A percentile compares a stretch with the other conserved stretches of the same genome.
Conservation (phyloP, 805 yeast genomes). For the Cyberlindnera subsufficiens region DNA sequence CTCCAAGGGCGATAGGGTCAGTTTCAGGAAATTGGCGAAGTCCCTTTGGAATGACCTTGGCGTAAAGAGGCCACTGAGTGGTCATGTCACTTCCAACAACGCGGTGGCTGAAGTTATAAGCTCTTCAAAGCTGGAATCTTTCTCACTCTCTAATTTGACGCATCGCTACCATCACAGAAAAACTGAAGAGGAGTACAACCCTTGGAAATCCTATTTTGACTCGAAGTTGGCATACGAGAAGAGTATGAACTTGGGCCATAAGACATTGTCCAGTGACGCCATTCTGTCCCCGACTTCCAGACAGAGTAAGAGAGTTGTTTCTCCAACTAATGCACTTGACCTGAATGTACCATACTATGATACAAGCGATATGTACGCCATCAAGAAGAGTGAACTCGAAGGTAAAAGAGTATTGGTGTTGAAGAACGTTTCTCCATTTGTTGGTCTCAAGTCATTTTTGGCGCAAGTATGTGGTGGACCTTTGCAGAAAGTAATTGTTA, state of each 20-base stretch:
- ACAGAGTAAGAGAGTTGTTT: too few relatives aligned
- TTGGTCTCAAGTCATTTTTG: conserved; percentile 45
- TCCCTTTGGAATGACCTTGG: conserved; percentile 10
- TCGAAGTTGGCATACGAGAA: too few relatives aligned
- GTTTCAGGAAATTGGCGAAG: conserved; percentile 15
- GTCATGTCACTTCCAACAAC: not conserved
- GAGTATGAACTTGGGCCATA: too few relatives aligned
- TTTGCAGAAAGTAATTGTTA: conserved; percentile 42
- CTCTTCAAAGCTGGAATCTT: not conserved
- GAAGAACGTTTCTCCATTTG: conserved; percentile 32
- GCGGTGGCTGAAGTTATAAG: not conserved
- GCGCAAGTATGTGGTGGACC: conserved; percentile 67
- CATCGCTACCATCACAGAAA: not conserved
- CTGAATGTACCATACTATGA: not conserved
- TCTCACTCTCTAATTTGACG: not conserved
- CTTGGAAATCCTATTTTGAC: conserved; percentile 1
- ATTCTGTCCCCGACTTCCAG: too few relatives aligned
- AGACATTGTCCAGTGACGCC: too few relatives aligned
- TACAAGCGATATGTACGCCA: not conserved
- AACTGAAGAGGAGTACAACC: not conserved
- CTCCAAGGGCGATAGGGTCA: conserved; percentile 7
- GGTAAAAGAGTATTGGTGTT: conserved; percentile 30
- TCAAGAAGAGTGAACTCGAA: not conserved
- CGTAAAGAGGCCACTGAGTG: conserved; percentile 1
- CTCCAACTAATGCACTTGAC: too few relatives aligned